Evolutionary conservation across 352 stramenopile species (phyloP), one percentile per base, ranked within the genome.

Genomic region (Detonula confervacea): DNA sequence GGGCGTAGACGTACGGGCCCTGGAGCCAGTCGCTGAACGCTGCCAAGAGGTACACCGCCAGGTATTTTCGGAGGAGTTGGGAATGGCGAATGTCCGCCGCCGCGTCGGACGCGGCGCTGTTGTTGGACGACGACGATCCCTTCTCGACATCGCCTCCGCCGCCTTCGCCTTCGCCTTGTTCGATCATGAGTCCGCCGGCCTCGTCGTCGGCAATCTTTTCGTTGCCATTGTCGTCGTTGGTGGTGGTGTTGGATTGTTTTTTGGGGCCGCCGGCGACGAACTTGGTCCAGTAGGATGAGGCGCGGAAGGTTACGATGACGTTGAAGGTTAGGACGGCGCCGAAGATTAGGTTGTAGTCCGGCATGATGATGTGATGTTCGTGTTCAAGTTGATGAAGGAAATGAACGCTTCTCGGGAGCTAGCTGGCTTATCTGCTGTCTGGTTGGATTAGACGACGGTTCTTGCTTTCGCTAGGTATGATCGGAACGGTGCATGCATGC

Each of bases 1-100:
- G 71, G 1, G 88, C 88, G 77, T 94, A 95, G 0, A 96, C 86
- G 70, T 97, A 97, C 0, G 94, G 93, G 44, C 94, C 94, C 72
- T 97, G 94, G 2, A 97, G 77, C 93, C 93, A 97, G 84, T 97
- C 94, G 27, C 78, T 89, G 16, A 94, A 72, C 11, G 92, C 90
- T 16, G 92, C 92, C 12, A 95, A 66, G 1, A 96, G 77, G 77
- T 96, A 96, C 0, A 96, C 93, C n/a, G 83, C 61, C 0, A 97
- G 73, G 77, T 96, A 97, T 47, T 82, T 90, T 12, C 82, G 77
- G 20, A 96, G 78, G 18, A 96, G 68, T 1, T 68, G 62, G 11
- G 65, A 44, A 37, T 93, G 87, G 0, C 54, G 56, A 61, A 81
- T 80, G 24, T 84, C 84, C 6, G 64, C 63, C 16, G 73, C 71